A percentile compares a stretch with the other conserved stretches of the same genome.
Conservation (phyloP, 805 yeast genomes). For the Hanseniaspora lachancei region DNA sequence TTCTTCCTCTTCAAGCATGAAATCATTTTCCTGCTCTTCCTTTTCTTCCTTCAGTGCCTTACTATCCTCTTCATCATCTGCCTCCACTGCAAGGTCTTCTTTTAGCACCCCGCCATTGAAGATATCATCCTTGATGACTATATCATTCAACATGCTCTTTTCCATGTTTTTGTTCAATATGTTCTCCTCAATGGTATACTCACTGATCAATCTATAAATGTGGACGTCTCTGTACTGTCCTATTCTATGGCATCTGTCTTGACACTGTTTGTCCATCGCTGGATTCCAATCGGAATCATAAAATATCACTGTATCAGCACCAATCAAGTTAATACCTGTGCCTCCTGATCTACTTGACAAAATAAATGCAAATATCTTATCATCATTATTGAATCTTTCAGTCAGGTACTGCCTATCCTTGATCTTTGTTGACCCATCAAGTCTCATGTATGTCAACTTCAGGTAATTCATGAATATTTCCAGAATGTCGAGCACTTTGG, state of each 20-base stretch:
- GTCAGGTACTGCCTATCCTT: slow-evolving; percentile 93
- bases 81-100: slow-evolving; percentile 54
- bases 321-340: slow-evolving; percentile 89
- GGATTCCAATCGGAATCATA: slow-evolving; percentile 99
- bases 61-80: slow-evolving; percentile 79
- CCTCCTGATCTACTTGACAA: slow-evolving; percentile 96
- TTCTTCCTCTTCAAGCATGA: slow-evolving; percentile 76
- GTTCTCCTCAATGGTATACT: slow-evolving; percentile 90
- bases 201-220: slow-evolving; percentile 89
- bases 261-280: slow-evolving; percentile 98
- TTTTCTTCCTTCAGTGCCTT: slow-evolving; percentile 72
- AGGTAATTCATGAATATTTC: slow-evolving; percentile 89
- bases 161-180: slow-evolving; percentile 89
- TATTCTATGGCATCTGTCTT: slow-evolving; percentile 96
- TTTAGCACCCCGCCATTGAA: slow-evolving; percentile 94
- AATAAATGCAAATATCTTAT: slow-evolving; percentile 77
- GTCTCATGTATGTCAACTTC: slow-evolving; percentile 85
- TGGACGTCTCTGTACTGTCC: slow-evolving; percentile 98
- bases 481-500: slow-evolving; percentile 81
- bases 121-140: slow-evolving; percentile 94
- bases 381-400: slow-evolving; percentile 79
- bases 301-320: slow-evolving; percentile 96
- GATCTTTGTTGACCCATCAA: slow-evolving; percentile 94
- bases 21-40: slow-evolving; percentile 43
- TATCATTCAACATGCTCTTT: slow-evolving; percentile 83